Evolutionary conservation across 495 filamentous ascomycete genomes (phyloP), one percentile per base, ranked within the genome.

Genomic region (Daldinia childiae): DNA sequence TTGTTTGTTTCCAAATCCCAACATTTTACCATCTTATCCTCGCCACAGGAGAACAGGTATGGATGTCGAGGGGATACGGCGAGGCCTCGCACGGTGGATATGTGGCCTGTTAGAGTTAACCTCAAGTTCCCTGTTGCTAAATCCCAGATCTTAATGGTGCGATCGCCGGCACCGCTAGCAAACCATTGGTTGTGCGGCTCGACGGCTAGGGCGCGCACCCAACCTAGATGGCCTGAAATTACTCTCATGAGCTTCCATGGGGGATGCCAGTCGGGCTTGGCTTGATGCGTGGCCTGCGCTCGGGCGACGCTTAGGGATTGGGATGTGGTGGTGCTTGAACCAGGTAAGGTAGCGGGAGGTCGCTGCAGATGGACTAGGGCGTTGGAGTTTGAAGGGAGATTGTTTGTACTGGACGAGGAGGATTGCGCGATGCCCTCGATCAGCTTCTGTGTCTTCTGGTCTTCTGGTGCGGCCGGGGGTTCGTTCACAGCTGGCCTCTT

Each of bases 1-100:
- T 97, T 97, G 79, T 99, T 99, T 7, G 93, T 95, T 78, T 99
- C 96, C 72, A 99, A 80, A 83, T 99, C 96, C 96, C 96, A 99
- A 83, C 96, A 98, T 81, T 98, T 98, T 38, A 99, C 96, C 93
- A 97, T 98, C 86, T 99, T 99, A 79, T 99, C 96, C 80, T 99
- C 96, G 58, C 92, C 96, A 73, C 96, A 98, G 14, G 93, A 97
- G 80, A 98, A 99, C 36, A 99, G 87, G 78, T 99, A 99, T 2
- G 96, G 96, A 79, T 99, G 96, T 57, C 96, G 85, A 15, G 94
- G 92, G 3, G 93, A 97, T 6, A 99, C 92, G 0, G 95, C 96
- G 55, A 99, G 84, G 6, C 96, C 96, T 51, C 96, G 90, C 15
- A 99, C 96, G 6, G 95, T 96, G 43, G 93, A 97, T 66, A 99